Evolutionary conservation across 2,329 filamentous ascomycete species (phyloP).

Genomic region (Domatiomyces globalis): DNA sequence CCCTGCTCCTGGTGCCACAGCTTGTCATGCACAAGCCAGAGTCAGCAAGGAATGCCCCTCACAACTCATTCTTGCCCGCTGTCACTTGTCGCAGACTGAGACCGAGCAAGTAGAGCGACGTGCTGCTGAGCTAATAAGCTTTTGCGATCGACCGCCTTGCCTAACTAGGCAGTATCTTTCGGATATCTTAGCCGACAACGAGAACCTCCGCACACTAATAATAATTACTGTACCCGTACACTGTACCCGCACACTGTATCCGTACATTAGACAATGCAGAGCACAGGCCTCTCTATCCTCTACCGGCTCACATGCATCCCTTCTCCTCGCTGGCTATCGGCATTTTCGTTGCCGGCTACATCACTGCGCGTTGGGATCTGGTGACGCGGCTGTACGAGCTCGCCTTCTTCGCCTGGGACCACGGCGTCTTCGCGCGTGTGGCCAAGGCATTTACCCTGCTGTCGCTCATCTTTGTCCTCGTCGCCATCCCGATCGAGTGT

Average conservation of each 20-base stretch:
- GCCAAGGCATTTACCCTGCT: slow-evolving; percentile 73
- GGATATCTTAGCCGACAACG: no score
- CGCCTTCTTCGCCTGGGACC: slow-evolving; percentile 92
- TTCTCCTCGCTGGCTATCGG: slow-evolving; percentile 90
- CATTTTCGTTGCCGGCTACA: slow-evolving; percentile 99
- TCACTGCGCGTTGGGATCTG: slow-evolving; percentile 96
- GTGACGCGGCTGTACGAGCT: slow-evolving; percentile 95
- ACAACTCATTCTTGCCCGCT: not conserved
- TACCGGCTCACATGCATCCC: slow-evolving; percentile 59
- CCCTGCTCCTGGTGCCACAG: not conserved
- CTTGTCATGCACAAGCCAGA: not conserved
- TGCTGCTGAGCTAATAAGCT: not conserved
- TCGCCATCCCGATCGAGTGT: slow-evolving; percentile 71
- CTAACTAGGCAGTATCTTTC: not conserved
- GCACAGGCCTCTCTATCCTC: no score
- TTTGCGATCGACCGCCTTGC: not conserved
- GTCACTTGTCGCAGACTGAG: not conserved
- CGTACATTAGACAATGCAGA: no score
- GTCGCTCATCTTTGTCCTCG: slow-evolving; percentile 67
- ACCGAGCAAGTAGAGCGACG: not conserved
- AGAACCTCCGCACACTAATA: no score
- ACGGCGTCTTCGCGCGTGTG: slow-evolving; percentile 86
- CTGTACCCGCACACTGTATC: no score
- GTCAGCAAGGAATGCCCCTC: not conserved
- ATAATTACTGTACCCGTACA: no score